Percentiles rank a stretch among this genome's conserved stretches.
phyloP scores from a whole-genome alignment of 129 eudicot genomes.

The Ambrosia artemisiifolia region DNA sequence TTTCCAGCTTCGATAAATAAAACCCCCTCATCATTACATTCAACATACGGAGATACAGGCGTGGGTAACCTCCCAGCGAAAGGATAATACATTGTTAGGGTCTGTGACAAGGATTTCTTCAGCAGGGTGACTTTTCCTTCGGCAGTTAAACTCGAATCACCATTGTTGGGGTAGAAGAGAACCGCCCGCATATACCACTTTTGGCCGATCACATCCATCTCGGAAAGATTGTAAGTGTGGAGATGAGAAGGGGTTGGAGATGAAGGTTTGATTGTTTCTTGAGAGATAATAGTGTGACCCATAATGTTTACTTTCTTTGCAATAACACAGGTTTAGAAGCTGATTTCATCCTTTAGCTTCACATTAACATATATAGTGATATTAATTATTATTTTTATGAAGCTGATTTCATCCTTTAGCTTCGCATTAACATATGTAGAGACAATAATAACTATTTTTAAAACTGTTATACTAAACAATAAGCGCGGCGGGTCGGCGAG shows the following conservation, averaged over 20 bases:
- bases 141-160: not conserved
- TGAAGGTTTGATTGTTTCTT: too few relatives aligned
- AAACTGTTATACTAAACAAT: too few relatives aligned
- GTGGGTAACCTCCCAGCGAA: conserved; percentile 19
- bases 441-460: too few relatives aligned
- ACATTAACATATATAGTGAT: too few relatives aligned
- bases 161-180: not conserved
- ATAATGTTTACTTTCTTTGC: too few relatives aligned
- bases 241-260: not conserved
- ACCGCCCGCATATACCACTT: not conserved
- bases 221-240: not conserved
- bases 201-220: not conserved
- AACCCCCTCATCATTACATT: conserved; percentile 40
- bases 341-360: too few relatives aligned
- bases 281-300: too few relatives aligned
- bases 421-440: too few relatives aligned
- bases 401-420: too few relatives aligned
- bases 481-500: too few relatives aligned
- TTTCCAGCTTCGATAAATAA: not conserved
- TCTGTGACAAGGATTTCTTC: conserved; percentile 18
- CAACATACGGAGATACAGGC: not conserved
- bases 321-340: too few relatives aligned
- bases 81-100: conserved; percentile 5
- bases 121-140: not conserved
- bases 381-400: too few relatives aligned